Percentiles rank a stretch among this genome's conserved stretches.
Evolutionary conservation across 139 green algal genomes (phyloP).

Genomic region (Chlorella sp.): DNA sequence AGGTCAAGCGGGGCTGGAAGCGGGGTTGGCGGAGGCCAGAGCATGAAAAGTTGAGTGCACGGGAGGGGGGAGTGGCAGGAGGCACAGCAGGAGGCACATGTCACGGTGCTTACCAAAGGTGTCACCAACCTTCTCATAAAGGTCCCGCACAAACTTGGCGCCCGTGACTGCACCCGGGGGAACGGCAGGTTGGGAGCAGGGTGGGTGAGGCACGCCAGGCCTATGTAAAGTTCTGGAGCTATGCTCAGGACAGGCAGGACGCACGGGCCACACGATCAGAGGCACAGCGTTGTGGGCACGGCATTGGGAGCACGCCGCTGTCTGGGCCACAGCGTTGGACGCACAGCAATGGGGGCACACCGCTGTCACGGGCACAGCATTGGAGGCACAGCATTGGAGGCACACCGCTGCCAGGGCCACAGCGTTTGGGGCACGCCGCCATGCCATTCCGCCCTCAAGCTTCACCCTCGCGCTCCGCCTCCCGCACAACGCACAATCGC

Average conservation of each 20-base stretch:
- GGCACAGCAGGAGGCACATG: too few species aligned
- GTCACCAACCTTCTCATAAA: slow-evolving; percentile 78
- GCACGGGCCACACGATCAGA: too few species aligned
- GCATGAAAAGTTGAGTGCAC: background rate
- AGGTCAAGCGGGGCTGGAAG: background rate
- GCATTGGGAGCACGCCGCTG: too few species aligned
- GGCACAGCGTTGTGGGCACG: too few species aligned
- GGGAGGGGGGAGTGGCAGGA: background rate
- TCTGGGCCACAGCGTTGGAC: too few species aligned
- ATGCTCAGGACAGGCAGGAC: background rate
- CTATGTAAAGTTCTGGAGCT: too few species aligned
- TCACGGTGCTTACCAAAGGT: slow-evolving; percentile 1
- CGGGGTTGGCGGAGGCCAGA: too few species aligned
- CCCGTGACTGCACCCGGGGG: slow-evolving; percentile 54
- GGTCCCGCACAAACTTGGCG: slow-evolving; percentile 78
- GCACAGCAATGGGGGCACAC: too few species aligned
- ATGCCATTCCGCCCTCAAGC: background rate
- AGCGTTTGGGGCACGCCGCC: too few species aligned
- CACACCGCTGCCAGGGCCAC: too few species aligned
- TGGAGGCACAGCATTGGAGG: too few species aligned
- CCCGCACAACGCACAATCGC: background rate
- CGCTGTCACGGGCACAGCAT: too few species aligned
- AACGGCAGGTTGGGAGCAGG: background rate
- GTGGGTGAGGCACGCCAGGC: background rate
- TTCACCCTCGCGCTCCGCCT: background rate